These are phyloP conservation scores for Wickerhamiella cacticola DNA, from an alignment of 805 yeast genomes.

Conservation along the genomic window DNA sequence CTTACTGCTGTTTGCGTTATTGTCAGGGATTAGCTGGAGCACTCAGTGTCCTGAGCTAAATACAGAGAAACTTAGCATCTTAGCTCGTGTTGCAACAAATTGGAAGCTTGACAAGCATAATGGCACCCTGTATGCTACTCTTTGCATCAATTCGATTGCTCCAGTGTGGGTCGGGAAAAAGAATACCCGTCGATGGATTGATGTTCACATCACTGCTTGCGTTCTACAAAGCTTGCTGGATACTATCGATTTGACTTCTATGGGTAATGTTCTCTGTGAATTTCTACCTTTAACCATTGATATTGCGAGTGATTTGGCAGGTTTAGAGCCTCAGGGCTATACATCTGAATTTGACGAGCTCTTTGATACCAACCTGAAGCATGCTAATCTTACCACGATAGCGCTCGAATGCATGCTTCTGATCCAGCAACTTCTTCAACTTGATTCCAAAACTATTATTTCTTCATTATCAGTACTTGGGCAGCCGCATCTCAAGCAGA, in stretches of 20 bases:
- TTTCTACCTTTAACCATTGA: constrained; percentile 4
- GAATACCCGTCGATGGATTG: constrained; percentile 5
- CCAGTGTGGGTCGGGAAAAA: constrained; percentile 7
- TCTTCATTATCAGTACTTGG: background rate
- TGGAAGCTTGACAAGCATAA: background rate
- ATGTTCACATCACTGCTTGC: constrained; percentile 2
- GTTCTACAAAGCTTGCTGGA: background rate
- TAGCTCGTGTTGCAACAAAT: background rate
- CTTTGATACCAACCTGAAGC: background rate
- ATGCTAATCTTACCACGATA: background rate
- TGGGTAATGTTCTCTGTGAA: background rate
- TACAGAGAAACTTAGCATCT: background rate
- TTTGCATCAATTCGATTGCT: constrained; percentile 4
- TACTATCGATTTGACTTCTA: background rate
- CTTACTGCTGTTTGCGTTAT: background rate
- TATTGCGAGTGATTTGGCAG: background rate
- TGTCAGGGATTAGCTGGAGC: background rate
- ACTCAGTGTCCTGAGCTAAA: background rate
- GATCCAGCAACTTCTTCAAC: constrained; percentile 1
- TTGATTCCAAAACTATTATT: background rate
- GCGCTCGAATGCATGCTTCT: constrained; percentile 8
- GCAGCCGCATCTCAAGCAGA: constrained; percentile 3
- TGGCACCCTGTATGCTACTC: background rate
- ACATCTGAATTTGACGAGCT: background rate
- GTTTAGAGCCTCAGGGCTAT: background rate